Conservation (phyloP, 2,329 filamentous ascomycete species). For the Claviceps paspali region DNA sequence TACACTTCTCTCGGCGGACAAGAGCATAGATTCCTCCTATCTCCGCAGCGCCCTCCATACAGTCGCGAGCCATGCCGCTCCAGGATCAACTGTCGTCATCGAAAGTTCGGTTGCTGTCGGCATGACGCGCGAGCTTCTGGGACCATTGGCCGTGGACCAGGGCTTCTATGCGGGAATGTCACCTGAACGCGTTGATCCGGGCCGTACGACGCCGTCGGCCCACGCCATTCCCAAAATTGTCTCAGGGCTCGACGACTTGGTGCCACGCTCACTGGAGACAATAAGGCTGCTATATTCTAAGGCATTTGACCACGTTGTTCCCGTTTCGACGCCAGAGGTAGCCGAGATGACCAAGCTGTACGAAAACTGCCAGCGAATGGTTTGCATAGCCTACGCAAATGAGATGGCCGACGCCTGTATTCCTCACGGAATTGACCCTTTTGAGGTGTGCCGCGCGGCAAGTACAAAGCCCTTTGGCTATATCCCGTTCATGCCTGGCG, state of each 20-base stretch:
- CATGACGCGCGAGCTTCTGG: constrained; percentile 35
- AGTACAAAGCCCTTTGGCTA: constrained; percentile 38
- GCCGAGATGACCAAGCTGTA: constrained; percentile 45
- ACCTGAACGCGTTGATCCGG: constrained; percentile 37
- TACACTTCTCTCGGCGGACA: constrained; percentile 30
- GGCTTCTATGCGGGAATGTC: constrained; percentile 35
- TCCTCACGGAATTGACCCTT: constrained; percentile 29
- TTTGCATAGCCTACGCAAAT: constrained; percentile 38
- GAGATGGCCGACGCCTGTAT: constrained; percentile 40
- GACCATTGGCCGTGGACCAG: constrained; percentile 24
- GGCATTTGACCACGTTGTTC: constrained; percentile 32
- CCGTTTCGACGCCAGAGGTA: constrained; percentile 35
- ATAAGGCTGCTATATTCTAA: constrained; percentile 29
- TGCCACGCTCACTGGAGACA: constrained; percentile 26
- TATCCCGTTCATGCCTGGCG: constrained; percentile 28
- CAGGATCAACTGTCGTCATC: constrained; percentile 32
- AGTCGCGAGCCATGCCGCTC: constrained; percentile 24
- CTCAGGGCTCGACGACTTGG: constrained; percentile 33
- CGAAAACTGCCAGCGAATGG: constrained; percentile 42
- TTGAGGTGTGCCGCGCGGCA: constrained; percentile 33
- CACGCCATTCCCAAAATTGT: constrained; percentile 36
- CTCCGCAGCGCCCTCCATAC: constrained; percentile 27
- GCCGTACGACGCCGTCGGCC: constrained; percentile 24
- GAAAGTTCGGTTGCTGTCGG: constrained; percentile 40
- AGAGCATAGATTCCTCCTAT: constrained; percentile 31